Conservation (phyloP, 371 early-diverging fungal genomes). For the Dinochytrium kinnereticum region DNA sequence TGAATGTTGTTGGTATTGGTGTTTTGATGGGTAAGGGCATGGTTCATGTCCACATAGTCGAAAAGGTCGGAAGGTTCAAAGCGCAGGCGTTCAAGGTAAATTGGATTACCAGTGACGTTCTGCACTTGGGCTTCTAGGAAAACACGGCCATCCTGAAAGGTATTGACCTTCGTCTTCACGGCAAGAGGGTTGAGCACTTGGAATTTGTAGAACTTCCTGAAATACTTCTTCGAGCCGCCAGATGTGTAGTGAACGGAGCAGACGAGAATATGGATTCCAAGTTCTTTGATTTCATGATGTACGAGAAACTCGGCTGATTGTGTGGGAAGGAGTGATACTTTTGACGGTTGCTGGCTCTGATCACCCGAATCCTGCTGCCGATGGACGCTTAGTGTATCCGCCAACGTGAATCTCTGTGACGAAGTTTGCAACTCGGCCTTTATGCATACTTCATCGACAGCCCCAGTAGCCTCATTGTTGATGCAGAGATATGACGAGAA, state of each 20-base stretch:
- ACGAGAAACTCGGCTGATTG: slow-evolving; percentile 75
- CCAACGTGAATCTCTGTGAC: slow-evolving; percentile 73
- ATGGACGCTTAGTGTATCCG: slow-evolving; percentile 61
- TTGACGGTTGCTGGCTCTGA: not conserved
- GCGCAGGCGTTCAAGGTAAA: slow-evolving; percentile 87
- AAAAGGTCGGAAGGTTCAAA: slow-evolving; percentile 85
- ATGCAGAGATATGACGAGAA: slow-evolving; percentile 86
- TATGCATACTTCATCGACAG: slow-evolving; percentile 73
- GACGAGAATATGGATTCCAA: slow-evolving; percentile 89
- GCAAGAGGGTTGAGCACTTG: slow-evolving; percentile 94
- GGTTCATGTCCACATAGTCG: slow-evolving; percentile 69
- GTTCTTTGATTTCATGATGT: slow-evolving; percentile 92
- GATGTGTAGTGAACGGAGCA: slow-evolving; percentile 84
- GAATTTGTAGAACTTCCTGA: slow-evolving; percentile 93
- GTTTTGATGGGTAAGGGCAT: not conserved
- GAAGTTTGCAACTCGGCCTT: slow-evolving; percentile 90
- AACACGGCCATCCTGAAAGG: slow-evolving; percentile 68
- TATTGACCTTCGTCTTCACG: slow-evolving; percentile 95
- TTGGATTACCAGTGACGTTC: slow-evolving; percentile 77
- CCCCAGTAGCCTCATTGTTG: slow-evolving; percentile 77
- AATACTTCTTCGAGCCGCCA: slow-evolving; percentile 71
- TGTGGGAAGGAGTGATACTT: slow-evolving; percentile 48
- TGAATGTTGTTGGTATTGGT: no score
- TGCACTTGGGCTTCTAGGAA: slow-evolving; percentile 93
- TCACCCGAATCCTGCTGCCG: not conserved